phyloP scores from a whole-genome alignment of 257 asterid species.

The Verbascum thapsus region DNA sequence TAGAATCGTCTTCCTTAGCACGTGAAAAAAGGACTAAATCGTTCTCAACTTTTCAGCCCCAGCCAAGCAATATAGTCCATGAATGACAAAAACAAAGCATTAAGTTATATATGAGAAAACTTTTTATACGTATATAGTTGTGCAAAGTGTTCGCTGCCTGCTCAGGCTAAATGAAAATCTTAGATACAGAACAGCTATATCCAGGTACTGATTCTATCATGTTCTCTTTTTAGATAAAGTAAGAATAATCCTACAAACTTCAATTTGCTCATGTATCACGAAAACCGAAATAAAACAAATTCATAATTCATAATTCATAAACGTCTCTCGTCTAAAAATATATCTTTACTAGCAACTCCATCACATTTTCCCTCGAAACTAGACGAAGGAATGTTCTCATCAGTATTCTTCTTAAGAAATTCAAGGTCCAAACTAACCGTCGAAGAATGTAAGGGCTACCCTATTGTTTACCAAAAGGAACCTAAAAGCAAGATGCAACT shows the following conservation, averaged over 20 bases:
- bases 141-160: background rate
- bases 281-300: background rate
- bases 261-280: background rate
- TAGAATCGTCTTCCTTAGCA: slow-evolving; percentile 4
- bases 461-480: background rate
- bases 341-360: background rate
- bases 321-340: background rate
- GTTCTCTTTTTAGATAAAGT: background rate
- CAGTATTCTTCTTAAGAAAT: background rate
- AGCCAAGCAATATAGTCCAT: background rate
- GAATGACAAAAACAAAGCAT: background rate
- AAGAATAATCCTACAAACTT: background rate
- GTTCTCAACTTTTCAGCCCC: slow-evolving; percentile 11
- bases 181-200: background rate
- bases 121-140: background rate
- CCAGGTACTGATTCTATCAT: background rate
- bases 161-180: slow-evolving; percentile 2
- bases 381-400: background rate
- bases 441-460: background rate
- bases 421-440: background rate
- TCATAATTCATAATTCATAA: background rate
- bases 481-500: slow-evolving; percentile 11
- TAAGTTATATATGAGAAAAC: background rate
- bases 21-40: background rate
- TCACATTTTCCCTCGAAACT: background rate